A percentile compares a stretch with the other conserved stretches of the same genome.
Evolutionary conservation across 164 flowering plant species (phyloP).

Genomic region (Tinospora cordifolia): DNA sequence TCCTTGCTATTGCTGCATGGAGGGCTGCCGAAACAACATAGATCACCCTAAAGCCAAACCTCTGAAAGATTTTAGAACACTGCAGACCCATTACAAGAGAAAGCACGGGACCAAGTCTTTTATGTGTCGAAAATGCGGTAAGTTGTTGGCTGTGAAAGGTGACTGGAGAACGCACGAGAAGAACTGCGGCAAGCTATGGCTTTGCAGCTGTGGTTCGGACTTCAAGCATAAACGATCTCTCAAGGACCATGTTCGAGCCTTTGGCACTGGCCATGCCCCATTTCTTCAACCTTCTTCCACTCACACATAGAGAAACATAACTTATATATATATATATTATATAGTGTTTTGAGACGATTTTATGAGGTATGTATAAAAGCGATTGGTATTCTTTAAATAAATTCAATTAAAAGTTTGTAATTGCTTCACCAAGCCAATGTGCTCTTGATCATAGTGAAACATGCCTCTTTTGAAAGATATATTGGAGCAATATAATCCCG

Average conservation of each 20-base stretch:
- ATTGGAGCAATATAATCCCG: no score
- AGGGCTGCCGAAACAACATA: slow-evolving; percentile 60
- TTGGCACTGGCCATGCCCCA: slow-evolving; percentile 64
- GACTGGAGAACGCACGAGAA: slow-evolving; percentile 94
- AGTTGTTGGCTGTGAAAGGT: slow-evolving; percentile 79
- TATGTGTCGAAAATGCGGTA: slow-evolving; percentile 79
- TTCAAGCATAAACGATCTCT: slow-evolving; percentile 89
- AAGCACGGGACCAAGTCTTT: slow-evolving; percentile 80
- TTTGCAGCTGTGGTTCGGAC: slow-evolving; percentile 84
- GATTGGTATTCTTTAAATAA: no score
- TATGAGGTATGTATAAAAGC: no score
- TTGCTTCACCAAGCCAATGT: no score
- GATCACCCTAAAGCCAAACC: slow-evolving; percentile 52
- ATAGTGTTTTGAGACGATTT: no score
- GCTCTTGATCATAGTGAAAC: no score
- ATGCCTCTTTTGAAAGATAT: no score
- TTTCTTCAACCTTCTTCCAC: not conserved
- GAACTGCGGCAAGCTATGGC: slow-evolving; percentile 93
- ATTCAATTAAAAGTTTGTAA: no score
- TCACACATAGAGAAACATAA: no score
- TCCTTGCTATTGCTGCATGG: slow-evolving; percentile 64
- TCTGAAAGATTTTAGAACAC: slow-evolving; percentile 51
- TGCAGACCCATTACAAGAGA: slow-evolving; percentile 68
- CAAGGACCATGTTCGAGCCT: slow-evolving; percentile 78
- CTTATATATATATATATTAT: no score